A percentile compares a stretch with the other conserved stretches of the same genome.
phyloP scores from a whole-genome alignment of 2,329 filamentous ascomycete genomes.

The Paecilomyces variotii region DNA sequence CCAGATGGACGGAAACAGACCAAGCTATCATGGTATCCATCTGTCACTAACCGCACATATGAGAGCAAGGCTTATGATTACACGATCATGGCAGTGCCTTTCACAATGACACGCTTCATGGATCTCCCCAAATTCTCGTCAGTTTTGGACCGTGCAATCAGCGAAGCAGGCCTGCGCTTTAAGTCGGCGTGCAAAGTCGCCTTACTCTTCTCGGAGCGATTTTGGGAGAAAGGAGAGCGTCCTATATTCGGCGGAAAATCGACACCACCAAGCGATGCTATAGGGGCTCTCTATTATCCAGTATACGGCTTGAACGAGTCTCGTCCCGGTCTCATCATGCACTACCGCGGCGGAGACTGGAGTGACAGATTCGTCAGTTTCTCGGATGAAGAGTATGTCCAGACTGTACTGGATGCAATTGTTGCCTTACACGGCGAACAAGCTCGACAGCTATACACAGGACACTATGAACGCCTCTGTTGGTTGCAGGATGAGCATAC shows the following conservation, averaged over 20 bases:
- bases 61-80: constrained; percentile 30
- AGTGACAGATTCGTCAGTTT: constrained; percentile 23
- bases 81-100: constrained; percentile 29
- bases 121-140: constrained; percentile 28
- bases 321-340: constrained; percentile 23
- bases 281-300: constrained; percentile 25
- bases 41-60: constrained; percentile 13
- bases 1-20: constrained; percentile 8
- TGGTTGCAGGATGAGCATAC: constrained; percentile 24
- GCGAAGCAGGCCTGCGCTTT: constrained; percentile 20
- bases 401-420: constrained; percentile 20
- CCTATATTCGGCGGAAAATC: constrained; percentile 25
- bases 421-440: constrained; percentile 20
- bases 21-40: constrained; percentile 16
- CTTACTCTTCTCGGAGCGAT: constrained; percentile 22
- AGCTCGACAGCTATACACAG: constrained; percentile 21
- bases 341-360: constrained; percentile 24
- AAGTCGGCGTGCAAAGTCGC: constrained; percentile 26
- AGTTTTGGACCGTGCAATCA: constrained; percentile 14
- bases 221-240: constrained; percentile 23
- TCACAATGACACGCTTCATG: constrained; percentile 33
- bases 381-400: constrained; percentile 19
- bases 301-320: constrained; percentile 24
- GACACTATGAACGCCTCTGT: constrained; percentile 25
- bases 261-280: constrained; percentile 13